Conservation (phyloP, 129 eudicot species). For the Chrysanthemum makinoi region DNA sequence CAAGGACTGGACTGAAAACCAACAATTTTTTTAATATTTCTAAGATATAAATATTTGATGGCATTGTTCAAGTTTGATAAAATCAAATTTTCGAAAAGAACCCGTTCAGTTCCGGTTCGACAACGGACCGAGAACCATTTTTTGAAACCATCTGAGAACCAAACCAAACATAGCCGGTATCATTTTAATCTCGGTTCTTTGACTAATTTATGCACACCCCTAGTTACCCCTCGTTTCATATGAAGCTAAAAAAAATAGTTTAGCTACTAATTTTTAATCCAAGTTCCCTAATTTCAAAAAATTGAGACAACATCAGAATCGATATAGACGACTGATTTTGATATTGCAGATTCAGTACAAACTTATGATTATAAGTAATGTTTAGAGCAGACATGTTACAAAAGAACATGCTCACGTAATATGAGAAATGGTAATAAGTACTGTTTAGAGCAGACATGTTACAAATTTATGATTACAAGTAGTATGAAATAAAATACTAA, state of each 20-base stretch:
- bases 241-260: constrained; percentile 1
- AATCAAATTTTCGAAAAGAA: no score
- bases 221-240: background rate
- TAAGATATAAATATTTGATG: background rate
- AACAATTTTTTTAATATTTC: background rate
- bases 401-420: no score
- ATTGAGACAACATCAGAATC: background rate
- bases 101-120: background rate
- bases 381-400: no score
- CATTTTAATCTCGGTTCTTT: background rate
- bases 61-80: background rate
- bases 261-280: background rate
- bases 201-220: background rate
- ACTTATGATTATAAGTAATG: no score
- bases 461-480: no score
- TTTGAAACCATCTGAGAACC: background rate
- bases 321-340: constrained; percentile 10
- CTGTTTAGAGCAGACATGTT: no score
- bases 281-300: constrained; percentile 9
- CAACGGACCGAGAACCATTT: background rate
- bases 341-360: constrained; percentile 10
- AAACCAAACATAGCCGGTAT: background rate
- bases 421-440: no score
- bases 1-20: background rate
- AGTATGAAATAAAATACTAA: no score